These are phyloP conservation scores for Ensete ventricosum DNA, from an alignment of 176 grass and related monocot genomes.

Conservation along the genomic window DNA sequence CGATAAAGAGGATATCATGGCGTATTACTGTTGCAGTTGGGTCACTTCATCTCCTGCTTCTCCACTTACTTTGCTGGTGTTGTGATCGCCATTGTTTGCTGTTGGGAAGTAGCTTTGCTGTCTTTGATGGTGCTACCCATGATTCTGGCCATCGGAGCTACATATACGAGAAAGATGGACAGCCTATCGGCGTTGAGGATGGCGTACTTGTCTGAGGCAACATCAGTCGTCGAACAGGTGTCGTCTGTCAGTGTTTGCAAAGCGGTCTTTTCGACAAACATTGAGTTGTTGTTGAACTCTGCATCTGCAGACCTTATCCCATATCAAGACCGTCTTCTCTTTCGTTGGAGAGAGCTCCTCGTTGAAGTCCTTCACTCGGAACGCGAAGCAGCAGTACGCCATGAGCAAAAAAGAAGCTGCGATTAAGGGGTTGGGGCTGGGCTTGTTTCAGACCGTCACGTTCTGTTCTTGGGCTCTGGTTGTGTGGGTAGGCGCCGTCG, in stretches of 20 bases:
- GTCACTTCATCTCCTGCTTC: constrained; percentile 52
- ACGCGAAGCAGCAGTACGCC: constrained; percentile 37
- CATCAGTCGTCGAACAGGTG: constrained; percentile 60
- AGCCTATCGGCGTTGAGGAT: constrained; percentile 24
- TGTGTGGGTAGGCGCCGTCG: constrained; percentile 44
- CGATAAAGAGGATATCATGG: too few species aligned
- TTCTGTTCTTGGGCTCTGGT: constrained; percentile 56
- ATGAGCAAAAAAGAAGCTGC: constrained; percentile 47
- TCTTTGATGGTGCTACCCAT: constrained; percentile 43
- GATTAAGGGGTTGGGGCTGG: constrained; percentile 49
- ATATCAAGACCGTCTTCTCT: constrained; percentile 57
- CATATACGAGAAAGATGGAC: constrained; percentile 33
- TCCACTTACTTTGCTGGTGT: constrained; percentile 44
- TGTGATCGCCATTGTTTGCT: constrained; percentile 39
- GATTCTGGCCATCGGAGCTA: constrained; percentile 43
- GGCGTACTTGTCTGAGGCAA: constrained; percentile 34
- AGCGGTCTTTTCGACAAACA: neutral
- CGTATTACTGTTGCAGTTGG: constrained; percentile 34
- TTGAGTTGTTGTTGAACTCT: neutral
- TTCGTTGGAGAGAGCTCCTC: constrained; percentile 48
- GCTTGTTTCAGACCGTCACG: constrained; percentile 40
- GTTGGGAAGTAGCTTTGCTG: constrained; percentile 53
- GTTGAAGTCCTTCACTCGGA: constrained; percentile 32
- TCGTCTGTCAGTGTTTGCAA: neutral
- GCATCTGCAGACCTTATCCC: constrained; percentile 38